phyloP scores from a whole-genome alignment of 208 protist species.

The Wallacemonas rigidus region DNA sequence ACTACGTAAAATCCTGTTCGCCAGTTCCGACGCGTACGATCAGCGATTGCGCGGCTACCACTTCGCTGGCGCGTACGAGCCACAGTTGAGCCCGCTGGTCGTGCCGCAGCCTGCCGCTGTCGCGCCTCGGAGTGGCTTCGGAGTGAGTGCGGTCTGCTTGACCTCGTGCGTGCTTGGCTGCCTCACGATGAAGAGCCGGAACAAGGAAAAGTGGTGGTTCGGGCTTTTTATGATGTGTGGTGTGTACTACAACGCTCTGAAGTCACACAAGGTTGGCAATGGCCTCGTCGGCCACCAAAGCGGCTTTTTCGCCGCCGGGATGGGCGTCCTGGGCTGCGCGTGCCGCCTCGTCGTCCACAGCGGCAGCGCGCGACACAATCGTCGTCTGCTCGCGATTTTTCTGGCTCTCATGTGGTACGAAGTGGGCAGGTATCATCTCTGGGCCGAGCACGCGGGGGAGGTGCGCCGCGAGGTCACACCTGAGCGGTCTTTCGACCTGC shows the following conservation, averaged over 20 bases:
- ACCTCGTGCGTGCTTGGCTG: conserved; percentile 55
- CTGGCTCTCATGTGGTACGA: conserved; percentile 82
- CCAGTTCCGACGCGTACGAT: conserved; percentile 41
- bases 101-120: conserved; percentile 60
- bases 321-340: conserved; percentile 63
- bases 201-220: conserved; percentile 86
- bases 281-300: conserved; percentile 84
- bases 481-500: conserved; percentile 64
- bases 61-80: conserved; percentile 59
- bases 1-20: conserved; percentile 71
- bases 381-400: conserved; percentile 45
- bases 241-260: conserved; percentile 81
- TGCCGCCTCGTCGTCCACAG: conserved; percentile 55
- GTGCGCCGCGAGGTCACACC: conserved; percentile 59
- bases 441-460: conserved; percentile 73
- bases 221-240: conserved; percentile 75
- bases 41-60: conserved; percentile 68
- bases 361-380: conserved; percentile 37
- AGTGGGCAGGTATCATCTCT: conserved; percentile 79
- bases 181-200: conserved; percentile 73
- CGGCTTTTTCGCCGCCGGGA: conserved; percentile 82
- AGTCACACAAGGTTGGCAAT: conserved; percentile 87
- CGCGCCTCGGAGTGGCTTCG: conserved; percentile 57
- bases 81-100: conserved; percentile 41
- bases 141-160: conserved; percentile 49